Conservation (phyloP, 164 flowering plant genomes). For the Stephania japonica region DNA sequence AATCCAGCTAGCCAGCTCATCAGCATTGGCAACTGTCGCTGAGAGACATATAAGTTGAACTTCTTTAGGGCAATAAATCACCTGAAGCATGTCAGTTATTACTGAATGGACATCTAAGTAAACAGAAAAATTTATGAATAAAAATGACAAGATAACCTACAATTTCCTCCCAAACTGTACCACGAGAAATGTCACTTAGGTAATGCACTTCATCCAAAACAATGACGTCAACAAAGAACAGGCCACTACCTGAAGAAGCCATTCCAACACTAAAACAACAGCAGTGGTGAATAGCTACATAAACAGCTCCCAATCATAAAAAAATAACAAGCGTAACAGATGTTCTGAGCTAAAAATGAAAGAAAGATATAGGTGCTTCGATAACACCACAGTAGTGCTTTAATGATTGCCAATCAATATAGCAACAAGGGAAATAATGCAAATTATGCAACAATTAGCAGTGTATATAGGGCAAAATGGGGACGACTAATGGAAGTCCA, state of each 20-base stretch:
- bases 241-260: slow-evolving; percentile 65
- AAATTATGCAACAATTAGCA: no score
- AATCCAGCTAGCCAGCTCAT: slow-evolving; percentile 97
- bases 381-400: not conserved
- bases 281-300: slow-evolving; percentile 1
- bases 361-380: not conserved
- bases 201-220: slow-evolving; percentile 97
- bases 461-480: no score
- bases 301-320: not conserved
- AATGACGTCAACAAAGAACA: slow-evolving; percentile 79
- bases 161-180: slow-evolving; percentile 99
- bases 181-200: slow-evolving; percentile 90
- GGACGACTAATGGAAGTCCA: no score
- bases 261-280: slow-evolving; percentile 68
- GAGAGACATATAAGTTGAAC: slow-evolving; percentile 92
- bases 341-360: not conserved
- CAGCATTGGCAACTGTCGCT: slow-evolving; percentile 95
- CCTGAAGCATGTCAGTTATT: slow-evolving; percentile 33
- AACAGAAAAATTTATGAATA: not conserved
- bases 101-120: slow-evolving; percentile 5
- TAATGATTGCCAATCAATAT: not conserved
- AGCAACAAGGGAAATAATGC: no score
- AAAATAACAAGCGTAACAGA: not conserved
- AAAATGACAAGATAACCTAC: slow-evolving; percentile 34
- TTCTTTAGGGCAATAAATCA: slow-evolving; percentile 93